phyloP scores from a whole-genome alignment of 345 rosid species.

The Limnanthes douglasii region DNA sequence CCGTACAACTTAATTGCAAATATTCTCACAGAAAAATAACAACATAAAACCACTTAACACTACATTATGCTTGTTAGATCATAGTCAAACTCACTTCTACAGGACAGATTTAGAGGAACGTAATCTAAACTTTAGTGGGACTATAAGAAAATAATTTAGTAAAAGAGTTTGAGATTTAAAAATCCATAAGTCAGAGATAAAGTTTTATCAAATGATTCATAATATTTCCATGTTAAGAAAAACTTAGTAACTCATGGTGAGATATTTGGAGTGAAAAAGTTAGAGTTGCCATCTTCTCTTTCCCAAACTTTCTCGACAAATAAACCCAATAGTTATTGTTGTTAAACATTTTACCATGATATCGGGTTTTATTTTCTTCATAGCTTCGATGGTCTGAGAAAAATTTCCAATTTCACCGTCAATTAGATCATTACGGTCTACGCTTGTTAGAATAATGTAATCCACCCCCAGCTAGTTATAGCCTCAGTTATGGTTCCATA shows the following conservation, averaged over 20 bases:
- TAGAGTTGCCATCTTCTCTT: too few relatives aligned
- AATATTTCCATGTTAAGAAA: too few relatives aligned
- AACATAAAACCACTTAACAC: neutral
- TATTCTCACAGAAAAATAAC: slow-evolving; percentile 4
- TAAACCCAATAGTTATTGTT: too few relatives aligned
- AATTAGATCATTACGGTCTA: slow-evolving; percentile 92
- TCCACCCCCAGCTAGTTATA: slow-evolving; percentile 97
- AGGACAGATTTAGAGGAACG: neutral
- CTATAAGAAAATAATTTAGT: neutral
- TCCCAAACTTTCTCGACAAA: too few relatives aligned
- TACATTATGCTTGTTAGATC: too few relatives aligned
- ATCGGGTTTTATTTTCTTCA: slow-evolving; percentile 85
- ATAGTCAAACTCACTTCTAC: too few relatives aligned
- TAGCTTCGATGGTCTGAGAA: slow-evolving; percentile 76
- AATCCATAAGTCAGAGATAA: neutral
- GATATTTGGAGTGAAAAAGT: too few relatives aligned
- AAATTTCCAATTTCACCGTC: slow-evolving; percentile 99
- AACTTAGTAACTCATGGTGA: too few relatives aligned
- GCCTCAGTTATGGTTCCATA: slow-evolving; percentile 78
- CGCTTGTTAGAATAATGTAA: slow-evolving; percentile 92
- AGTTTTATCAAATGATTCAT: neutral
- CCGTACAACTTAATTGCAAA: slow-evolving; percentile 37
- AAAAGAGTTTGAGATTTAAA: neutral
- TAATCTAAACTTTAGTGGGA: too few relatives aligned
- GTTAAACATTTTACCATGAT: slow-evolving; percentile 96